Conservation (phyloP, 306 rosid genomes). For the Argentina anserina region DNA sequence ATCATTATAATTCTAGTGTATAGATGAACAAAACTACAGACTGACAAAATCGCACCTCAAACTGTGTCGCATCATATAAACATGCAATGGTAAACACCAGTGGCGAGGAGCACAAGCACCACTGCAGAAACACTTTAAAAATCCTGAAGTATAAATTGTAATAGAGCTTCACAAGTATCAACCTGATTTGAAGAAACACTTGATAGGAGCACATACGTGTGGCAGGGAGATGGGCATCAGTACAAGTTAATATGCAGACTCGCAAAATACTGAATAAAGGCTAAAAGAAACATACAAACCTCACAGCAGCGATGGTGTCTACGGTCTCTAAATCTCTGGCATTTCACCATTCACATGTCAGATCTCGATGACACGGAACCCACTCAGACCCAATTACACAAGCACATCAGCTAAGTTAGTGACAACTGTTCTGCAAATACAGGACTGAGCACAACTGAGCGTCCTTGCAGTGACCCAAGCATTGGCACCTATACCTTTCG, state of each 20-base stretch:
- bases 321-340: constrained; percentile 71
- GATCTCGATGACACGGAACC: constrained; percentile 97
- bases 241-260: constrained; percentile 11
- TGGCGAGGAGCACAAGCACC: constrained; percentile 97
- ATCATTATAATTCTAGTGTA: constrained; percentile 10
- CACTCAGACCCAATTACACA: constrained; percentile 54
- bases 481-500: too few species aligned
- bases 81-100: constrained; percentile 90
- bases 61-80: constrained; percentile 82
- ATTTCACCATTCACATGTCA: constrained; percentile 89
- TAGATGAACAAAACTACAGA: constrained; percentile 15
- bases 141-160: neutral
- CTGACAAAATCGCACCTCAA: constrained; percentile 63
- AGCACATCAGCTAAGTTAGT: constrained; percentile 38
- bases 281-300: constrained; percentile 40
- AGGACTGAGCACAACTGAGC: too few species aligned
- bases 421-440: constrained; percentile 77
- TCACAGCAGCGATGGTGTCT: constrained; percentile 93
- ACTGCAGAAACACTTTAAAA: constrained; percentile 47
- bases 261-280: constrained; percentile 1
- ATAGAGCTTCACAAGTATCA: constrained; percentile 6
- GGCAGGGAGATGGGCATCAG: constrained; percentile 88
- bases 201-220: constrained; percentile 53
- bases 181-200: neutral
- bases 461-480: too few species aligned